These are phyloP conservation scores for Raffaelea arxii DNA, from an alignment of 2,329 filamentous ascomycete genomes.

Conservation along the genomic window DNA sequence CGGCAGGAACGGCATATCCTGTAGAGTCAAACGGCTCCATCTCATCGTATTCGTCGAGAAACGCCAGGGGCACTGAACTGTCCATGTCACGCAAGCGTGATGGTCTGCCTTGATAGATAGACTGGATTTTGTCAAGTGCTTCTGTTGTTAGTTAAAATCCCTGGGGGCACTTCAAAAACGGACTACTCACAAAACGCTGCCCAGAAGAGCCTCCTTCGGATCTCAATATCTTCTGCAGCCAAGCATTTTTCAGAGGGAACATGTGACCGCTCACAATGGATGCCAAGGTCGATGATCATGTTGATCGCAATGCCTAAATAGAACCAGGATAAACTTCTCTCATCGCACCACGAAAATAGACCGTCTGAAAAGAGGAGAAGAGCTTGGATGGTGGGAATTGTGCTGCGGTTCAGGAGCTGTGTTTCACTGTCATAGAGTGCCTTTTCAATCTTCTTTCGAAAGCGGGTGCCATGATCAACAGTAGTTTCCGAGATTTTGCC, in stretches of 20 bases:
- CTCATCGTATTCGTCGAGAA: slow-evolving; percentile 41
- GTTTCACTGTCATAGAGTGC: not conserved
- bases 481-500: not conserved
- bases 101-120: slow-evolving; percentile 43
- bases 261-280: slow-evolving; percentile 15
- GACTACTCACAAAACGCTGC: slow-evolving; percentile 9
- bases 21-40: slow-evolving; percentile 33
- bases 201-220: slow-evolving; percentile 15
- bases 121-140: slow-evolving; percentile 35
- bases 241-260: slow-evolving; percentile 6
- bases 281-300: slow-evolving; percentile 14
- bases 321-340: slow-evolving; percentile 35
- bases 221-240: slow-evolving; percentile 21
- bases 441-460: not conserved
- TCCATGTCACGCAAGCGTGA: slow-evolving; percentile 35
- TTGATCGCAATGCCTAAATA: slow-evolving; percentile 25
- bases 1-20: slow-evolving; percentile 16
- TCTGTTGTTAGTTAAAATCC: not conserved
- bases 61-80: slow-evolving; percentile 33
- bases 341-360: slow-evolving; percentile 38
- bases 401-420: slow-evolving; percentile 33
- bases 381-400: slow-evolving; percentile 45
- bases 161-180: too few relatives aligned
- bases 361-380: slow-evolving; percentile 41
- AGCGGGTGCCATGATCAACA: not conserved